These are phyloP conservation scores for Aspergillus luchuensis DNA, from an alignment of 2,329 filamentous ascomycete species.

Conservation along the genomic window DNA sequence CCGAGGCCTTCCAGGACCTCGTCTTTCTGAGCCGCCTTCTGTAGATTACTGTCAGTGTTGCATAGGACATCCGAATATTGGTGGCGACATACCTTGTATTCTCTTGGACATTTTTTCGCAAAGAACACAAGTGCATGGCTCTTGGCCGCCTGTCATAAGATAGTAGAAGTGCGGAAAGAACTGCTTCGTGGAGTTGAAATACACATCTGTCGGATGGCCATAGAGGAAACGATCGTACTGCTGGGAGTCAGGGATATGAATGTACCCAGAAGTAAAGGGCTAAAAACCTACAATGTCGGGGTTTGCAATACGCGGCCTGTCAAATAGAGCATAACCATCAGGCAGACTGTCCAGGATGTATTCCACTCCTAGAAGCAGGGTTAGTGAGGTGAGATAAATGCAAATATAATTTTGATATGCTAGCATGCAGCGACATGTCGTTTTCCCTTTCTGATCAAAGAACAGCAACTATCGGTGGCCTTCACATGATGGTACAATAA, in stretches of 20 bases:
- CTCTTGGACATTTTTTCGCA: slow-evolving; percentile 39
- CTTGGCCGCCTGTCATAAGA: slow-evolving; percentile 53
- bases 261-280: background rate
- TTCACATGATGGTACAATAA: background rate
- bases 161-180: slow-evolving; percentile 61
- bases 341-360: slow-evolving; percentile 59
- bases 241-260: slow-evolving; percentile 2
- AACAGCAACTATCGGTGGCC: background rate
- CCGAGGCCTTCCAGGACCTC: background rate
- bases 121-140: slow-evolving; percentile 53
- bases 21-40: slow-evolving; percentile 1
- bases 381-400: background rate
- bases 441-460: background rate
- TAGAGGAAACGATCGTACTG: slow-evolving; percentile 59
- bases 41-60: background rate
- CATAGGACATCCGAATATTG: too few relatives aligned
- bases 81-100: slow-evolving; percentile 13
- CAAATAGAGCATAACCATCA: slow-evolving; percentile 55
- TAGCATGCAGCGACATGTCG: background rate
- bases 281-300: slow-evolving; percentile 34
- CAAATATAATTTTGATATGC: background rate
- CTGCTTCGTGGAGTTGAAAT: slow-evolving; percentile 56
- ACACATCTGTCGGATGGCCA: slow-evolving; percentile 55
- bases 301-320: slow-evolving; percentile 49
- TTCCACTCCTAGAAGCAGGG: slow-evolving; percentile 35